phyloP scores from a whole-genome alignment of 805 yeast genomes.

The Sugiyamaella floridensis region DNA sequence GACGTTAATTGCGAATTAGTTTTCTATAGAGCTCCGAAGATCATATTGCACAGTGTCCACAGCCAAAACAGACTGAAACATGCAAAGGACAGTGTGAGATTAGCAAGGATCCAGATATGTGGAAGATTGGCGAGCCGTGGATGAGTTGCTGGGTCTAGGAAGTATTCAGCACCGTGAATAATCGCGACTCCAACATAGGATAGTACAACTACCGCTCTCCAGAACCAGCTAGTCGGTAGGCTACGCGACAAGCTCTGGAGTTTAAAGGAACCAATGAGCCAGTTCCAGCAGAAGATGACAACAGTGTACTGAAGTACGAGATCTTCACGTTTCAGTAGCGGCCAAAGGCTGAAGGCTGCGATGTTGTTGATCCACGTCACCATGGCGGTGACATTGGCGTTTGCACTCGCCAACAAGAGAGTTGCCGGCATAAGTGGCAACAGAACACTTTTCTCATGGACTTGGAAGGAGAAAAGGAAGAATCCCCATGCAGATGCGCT shows the following conservation, averaged over 20 bases:
- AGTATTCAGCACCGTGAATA: slow-evolving; percentile 49
- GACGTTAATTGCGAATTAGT: not conserved
- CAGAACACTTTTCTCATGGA: slow-evolving; percentile 87
- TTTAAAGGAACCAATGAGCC: slow-evolving; percentile 61
- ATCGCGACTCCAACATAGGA: slow-evolving; percentile 47
- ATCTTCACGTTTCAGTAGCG: slow-evolving; percentile 71
- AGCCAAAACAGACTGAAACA: slow-evolving; percentile 71
- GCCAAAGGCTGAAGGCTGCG: slow-evolving; percentile 81
- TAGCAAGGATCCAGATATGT: slow-evolving; percentile 78
- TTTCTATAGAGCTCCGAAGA: not conserved
- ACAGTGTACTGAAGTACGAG: slow-evolving; percentile 65
- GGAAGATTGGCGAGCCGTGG: slow-evolving; percentile 43
- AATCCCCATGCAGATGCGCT: slow-evolving; percentile 82
- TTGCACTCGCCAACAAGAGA: slow-evolving; percentile 46
- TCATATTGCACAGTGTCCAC: slow-evolving; percentile 64
- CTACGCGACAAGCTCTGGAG: slow-evolving; percentile 17
- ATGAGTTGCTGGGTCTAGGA: slow-evolving; percentile 33
- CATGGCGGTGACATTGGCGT: slow-evolving; percentile 58
- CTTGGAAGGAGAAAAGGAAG: slow-evolving; percentile 87
- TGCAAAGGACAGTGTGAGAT: slow-evolving; percentile 65
- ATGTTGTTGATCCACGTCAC: slow-evolving; percentile 83
- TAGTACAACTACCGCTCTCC: slow-evolving; percentile 44
- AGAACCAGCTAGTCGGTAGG: slow-evolving; percentile 44
- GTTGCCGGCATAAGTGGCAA: slow-evolving; percentile 84
- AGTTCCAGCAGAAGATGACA: slow-evolving; percentile 58